Percentiles rank a stretch among this genome's conserved stretches.
Conservation (phyloP, 2,329 filamentous ascomycete genomes). For the Scedosporium dehoogii region DNA sequence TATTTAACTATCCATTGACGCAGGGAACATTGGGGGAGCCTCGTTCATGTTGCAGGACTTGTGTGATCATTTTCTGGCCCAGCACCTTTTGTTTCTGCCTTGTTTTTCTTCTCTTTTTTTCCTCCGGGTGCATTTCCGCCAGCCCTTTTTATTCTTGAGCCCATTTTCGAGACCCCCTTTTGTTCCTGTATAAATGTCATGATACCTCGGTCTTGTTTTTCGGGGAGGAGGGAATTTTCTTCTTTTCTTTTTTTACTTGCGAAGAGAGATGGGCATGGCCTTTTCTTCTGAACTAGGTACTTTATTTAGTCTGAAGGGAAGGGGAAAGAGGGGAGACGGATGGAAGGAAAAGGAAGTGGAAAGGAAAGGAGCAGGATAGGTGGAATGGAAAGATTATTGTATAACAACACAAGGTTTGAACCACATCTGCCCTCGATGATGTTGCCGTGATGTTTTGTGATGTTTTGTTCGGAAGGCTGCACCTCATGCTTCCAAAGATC, state of each 20-base stretch:
- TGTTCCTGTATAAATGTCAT: background rate
- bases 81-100: background rate
- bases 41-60: background rate
- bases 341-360: background rate
- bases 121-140: background rate
- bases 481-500: too few relatives aligned
- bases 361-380: background rate
- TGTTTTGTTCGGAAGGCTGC: too few relatives aligned
- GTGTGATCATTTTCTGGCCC: background rate
- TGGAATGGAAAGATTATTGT: background rate
- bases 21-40: background rate
- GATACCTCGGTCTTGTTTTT: background rate
- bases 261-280: too few relatives aligned
- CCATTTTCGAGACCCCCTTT: background rate
- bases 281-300: too few relatives aligned
- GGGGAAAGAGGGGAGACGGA: background rate
- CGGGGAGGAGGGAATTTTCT: background rate
- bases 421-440: background rate
- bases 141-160: too few relatives aligned
- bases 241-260: background rate
- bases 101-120: background rate
- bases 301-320: background rate
- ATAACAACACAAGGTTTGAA: background rate
- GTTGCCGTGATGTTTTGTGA: background rate
- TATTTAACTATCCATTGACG: background rate